phyloP scores from a whole-genome alignment of 1,284 basidiomycete genomes.

The Phellopilus nigrolimitatus region DNA sequence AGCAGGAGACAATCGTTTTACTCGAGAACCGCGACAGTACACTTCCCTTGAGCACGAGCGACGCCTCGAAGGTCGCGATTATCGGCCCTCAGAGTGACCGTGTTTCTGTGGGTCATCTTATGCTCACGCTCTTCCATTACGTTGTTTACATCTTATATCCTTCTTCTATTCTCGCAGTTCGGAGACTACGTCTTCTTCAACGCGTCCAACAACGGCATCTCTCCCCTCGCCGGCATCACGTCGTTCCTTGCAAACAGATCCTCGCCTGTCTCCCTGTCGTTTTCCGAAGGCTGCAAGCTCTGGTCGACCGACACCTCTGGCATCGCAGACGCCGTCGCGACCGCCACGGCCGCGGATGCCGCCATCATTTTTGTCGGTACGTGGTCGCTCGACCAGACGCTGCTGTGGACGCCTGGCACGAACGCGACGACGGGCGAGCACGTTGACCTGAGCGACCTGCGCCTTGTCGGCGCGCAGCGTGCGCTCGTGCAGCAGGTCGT shows the following conservation, averaged over 20 bases:
- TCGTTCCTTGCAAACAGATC: conserved; percentile 41
- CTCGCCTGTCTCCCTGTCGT: conserved; percentile 50
- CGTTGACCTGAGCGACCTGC: conserved; percentile 56
- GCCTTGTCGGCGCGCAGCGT: conserved; percentile 60
- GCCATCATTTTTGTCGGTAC: conserved; percentile 67
- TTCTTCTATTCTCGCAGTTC: conserved; percentile 34
- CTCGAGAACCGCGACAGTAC: conserved; percentile 52
- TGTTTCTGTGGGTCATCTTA: conserved; percentile 45
- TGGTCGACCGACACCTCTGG: conserved; percentile 61
- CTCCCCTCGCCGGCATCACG: conserved; percentile 57
- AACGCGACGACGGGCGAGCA: conserved; percentile 71
- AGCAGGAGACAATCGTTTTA: conserved; percentile 57
- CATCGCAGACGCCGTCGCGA: conserved; percentile 48
- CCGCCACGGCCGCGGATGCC: conserved; percentile 51
- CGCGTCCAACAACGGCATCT: conserved; percentile 53
- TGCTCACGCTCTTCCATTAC: neutral
- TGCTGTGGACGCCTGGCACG: conserved; percentile 56
- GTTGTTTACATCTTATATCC: neutral
- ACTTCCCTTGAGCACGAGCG: conserved; percentile 47
- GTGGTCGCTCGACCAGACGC: conserved; percentile 60
- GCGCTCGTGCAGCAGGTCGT: conserved; percentile 54
- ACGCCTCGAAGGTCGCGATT: conserved; percentile 49
- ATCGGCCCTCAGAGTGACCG: conserved; percentile 62
- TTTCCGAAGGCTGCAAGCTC: conserved; percentile 59
- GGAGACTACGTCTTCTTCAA: conserved; percentile 73